Base-by-base conservation (phyloP, 352 stramenopile genomes). In the Peronospora belbahrii region DNA sequence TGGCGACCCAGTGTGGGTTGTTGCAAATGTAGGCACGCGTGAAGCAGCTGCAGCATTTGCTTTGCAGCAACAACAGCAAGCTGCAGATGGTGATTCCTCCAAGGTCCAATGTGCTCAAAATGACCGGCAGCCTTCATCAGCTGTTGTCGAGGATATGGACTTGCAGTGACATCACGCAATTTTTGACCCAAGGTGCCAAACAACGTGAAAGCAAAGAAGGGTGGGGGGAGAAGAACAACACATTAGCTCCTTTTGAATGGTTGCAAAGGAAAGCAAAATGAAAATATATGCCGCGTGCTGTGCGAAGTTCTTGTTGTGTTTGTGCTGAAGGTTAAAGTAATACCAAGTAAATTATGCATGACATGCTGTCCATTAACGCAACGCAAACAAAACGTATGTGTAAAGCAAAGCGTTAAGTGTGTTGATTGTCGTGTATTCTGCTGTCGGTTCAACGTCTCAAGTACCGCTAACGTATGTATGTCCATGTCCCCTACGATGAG, bases 1-100 rank as follows among this genome's bases (percentile, higher is more conserved):
- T 34, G 79, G 78, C 10, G 78, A 93, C 11, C 76, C 78, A 0
- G 64, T 89, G 8, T 93, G 81, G 81, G 66, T 90, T 20, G 49
- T 88, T 19, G 57, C 88, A 6, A 87, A 81, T 30, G 78, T 93
- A 28, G 63, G 56, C 19, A 66, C 50, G 2, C 50, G 30, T n/a
- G 50, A 67, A 17, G 38, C 37, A 28, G 48, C 48, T 0, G 46
- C 47, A 18, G 53, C 59, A 7, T 64, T 61, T 42, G 59, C 55
- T n/a, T 27, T 54, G 50, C 55, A 62, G 32, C 56, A 62, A 31
- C 55, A 59, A 14, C 45, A 24, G 31, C 33, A 31, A n/a, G 41
- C 42, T 25, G 34, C 36, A 3, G 46, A 43, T 17, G 45, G 42
- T 9, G 63, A 73, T 31, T 48, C 63, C n/a, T 46, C 59, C 41